phyloP scores from a whole-genome alignment of 805 yeast genomes.

The Wickerhamiella azymoides region DNA sequence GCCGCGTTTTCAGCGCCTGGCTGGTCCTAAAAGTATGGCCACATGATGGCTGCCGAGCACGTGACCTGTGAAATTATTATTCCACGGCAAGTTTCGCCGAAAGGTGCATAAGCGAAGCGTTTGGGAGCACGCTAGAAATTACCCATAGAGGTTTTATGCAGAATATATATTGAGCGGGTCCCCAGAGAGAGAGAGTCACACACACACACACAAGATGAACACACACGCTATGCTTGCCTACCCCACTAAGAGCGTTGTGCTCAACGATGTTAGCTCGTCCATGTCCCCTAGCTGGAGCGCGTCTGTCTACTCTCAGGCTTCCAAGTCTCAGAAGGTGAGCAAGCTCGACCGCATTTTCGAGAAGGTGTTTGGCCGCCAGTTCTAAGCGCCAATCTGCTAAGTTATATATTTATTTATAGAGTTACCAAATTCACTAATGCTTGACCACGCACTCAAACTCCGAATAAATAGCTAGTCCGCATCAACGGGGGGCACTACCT shows the following conservation, averaged over 20 bases:
- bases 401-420: neutral
- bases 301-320: neutral
- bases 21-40: neutral
- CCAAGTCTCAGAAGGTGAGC: neutral
- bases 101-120: neutral
- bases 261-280: neutral
- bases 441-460: too few species aligned
- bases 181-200: neutral
- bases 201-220: neutral
- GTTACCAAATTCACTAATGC: neutral
- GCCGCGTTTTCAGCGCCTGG: neutral
- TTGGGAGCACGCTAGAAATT: neutral
- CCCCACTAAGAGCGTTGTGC: neutral
- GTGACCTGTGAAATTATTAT: neutral
- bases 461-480: too few species aligned
- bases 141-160: neutral
- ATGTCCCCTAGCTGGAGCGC: conserved; percentile 8
- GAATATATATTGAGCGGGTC: neutral
- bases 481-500: too few species aligned
- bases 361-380: conserved; percentile 3
- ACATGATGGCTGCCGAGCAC: neutral
- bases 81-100: neutral
- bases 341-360: neutral
- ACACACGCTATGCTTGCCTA: conserved; percentile 6
- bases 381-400: too few species aligned